Base-by-base conservation (phyloP, 129 eudicot genomes). In the Arctium lappa region DNA sequence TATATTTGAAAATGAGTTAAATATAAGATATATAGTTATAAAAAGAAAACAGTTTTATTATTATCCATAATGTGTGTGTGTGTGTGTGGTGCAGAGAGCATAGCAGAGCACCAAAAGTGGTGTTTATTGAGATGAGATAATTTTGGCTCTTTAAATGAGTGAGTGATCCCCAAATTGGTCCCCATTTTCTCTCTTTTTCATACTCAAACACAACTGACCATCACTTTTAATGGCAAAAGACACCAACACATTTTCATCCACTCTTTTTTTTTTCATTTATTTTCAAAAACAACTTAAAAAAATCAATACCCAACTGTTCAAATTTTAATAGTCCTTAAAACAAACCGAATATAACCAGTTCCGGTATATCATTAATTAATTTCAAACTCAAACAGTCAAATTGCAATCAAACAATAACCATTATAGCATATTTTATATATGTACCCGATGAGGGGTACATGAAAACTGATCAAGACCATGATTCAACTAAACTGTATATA, bases 41-140 rank as follows among this genome's bases (percentile, higher is more conserved):
- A 60, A 22, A 60, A 60, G 0, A 16, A 60, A 60, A n/a, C 1
- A 29, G 18, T 44, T 56, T 74, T 30, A 74, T 74, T 42, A 44
- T 74, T 74, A 74, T 74, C 78, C 78, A 74, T 74, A 74, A 15
- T 66, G 32, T 53, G 65, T 53, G 65, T 6, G 10, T 12, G 78
- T 73, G 62, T 27, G 31, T 74, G 78, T 74, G 74, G 46, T 62
- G 63, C 33, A 66, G 71, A 66, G 12, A 27, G 34, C 29, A 66
- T 34, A 66, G 71, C 68, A 66, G 71, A 36, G 72, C 53, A 69
- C 81, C 81, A 76, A 83, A 76, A 83, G 86, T 69, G 77, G 82
- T 83, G 68, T 71, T 76, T 69, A 68, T 83, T 83, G 82, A 70
- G 73, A 77, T 75, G 85, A 82, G 81, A 82, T 75, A 42, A 81